Percentiles rank a stretch among this genome's conserved stretches.
Evolutionary conservation across 2,329 filamentous ascomycete genomes (phyloP).

Genomic region (Bipolaris cookei): DNA sequence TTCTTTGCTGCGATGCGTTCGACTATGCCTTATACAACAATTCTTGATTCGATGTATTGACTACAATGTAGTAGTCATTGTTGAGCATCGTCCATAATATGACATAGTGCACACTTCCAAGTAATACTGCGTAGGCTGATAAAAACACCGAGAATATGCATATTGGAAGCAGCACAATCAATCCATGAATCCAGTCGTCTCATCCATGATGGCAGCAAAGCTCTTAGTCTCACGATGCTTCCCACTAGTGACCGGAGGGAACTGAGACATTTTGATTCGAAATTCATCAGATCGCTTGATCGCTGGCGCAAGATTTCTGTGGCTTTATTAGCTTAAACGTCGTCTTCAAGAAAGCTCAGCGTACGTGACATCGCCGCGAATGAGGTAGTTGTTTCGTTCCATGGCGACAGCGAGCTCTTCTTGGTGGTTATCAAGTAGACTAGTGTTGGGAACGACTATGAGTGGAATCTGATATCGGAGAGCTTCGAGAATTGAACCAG

Average conservation of each 20-base stretch:
- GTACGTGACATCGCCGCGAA: constrained; percentile 72
- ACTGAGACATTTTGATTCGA: constrained; percentile 39
- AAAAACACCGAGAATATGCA: background rate
- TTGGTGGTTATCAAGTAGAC: constrained; percentile 88
- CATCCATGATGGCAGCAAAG: constrained; percentile 47
- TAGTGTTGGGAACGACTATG: constrained; percentile 87
- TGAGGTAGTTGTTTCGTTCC: constrained; percentile 74
- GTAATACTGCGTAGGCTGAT: background rate
- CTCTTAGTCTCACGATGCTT: constrained; percentile 46
- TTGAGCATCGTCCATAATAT: background rate
- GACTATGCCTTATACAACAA: background rate
- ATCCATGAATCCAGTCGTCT: constrained; percentile 44
- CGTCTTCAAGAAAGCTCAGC: constrained; percentile 23
- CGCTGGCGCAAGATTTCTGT: constrained; percentile 56
- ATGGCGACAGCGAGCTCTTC: constrained; percentile 82
- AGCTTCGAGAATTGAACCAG: constrained; percentile 86
- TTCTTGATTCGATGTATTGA: background rate
- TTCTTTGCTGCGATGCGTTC: background rate
- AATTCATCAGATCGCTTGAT: constrained; percentile 57
- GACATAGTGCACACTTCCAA: background rate
- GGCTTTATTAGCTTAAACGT: background rate
- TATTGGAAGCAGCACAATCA: constrained; percentile 16
- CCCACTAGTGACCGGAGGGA: constrained; percentile 45
- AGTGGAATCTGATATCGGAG: constrained; percentile 75
- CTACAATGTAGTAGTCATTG: background rate